These are phyloP conservation scores for Trichoderma gamsii DNA, from an alignment of 495 filamentous ascomycete species.

Conservation along the genomic window DNA sequence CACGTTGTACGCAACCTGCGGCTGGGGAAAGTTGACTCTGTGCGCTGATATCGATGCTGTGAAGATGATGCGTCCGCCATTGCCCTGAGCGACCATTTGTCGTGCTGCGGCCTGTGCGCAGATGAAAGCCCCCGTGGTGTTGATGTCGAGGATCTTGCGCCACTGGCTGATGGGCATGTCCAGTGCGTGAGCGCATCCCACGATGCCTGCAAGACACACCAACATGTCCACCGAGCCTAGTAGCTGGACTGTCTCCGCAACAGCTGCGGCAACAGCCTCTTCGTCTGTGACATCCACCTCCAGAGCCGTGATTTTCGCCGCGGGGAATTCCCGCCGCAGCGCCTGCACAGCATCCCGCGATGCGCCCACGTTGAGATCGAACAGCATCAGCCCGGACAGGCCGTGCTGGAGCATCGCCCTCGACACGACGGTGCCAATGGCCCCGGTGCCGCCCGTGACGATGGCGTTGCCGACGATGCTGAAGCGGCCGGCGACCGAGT, in stretches of 20 bases:
- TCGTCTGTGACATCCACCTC: conserved; percentile 57
- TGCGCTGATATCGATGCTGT: conserved; percentile 64
- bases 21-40: conserved; percentile 61
- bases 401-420: conserved; percentile 70
- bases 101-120: conserved; percentile 59
- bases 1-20: conserved; percentile 64
- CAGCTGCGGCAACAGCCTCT: conserved; percentile 39
- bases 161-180: conserved; percentile 51
- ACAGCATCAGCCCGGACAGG: conserved; percentile 51
- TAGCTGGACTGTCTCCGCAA: conserved; percentile 31
- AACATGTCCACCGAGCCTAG: conserved; percentile 54
- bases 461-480: conserved; percentile 59
- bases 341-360: conserved; percentile 30
- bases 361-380: conserved; percentile 49
- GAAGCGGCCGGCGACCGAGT: conserved; percentile 51
- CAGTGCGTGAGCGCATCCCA: conserved; percentile 51
- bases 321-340: conserved; percentile 49
- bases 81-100: conserved; percentile 44
- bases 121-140: conserved; percentile 62
- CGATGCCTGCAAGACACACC: conserved; percentile 63
- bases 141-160: conserved; percentile 58
- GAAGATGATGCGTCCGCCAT: conserved; percentile 57
- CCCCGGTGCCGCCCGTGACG: conserved; percentile 65
- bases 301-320: conserved; percentile 39
- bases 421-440: conserved; percentile 53